These are phyloP conservation scores for Vickermania spadyakhi DNA, from an alignment of 208 protist genomes.

Conservation along the genomic window DNA sequence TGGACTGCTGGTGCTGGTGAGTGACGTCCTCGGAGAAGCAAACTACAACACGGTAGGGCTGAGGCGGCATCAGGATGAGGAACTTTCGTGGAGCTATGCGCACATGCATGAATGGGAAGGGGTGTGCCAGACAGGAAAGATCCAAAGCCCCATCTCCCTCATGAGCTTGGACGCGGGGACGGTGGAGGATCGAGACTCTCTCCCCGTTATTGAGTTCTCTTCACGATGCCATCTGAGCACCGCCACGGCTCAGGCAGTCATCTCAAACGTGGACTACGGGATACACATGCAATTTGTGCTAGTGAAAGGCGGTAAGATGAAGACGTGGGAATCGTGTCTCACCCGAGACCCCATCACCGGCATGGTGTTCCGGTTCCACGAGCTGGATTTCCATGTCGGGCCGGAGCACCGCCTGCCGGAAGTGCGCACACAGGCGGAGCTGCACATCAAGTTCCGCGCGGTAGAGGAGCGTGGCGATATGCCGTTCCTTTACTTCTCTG, in stretches of 20 bases:
- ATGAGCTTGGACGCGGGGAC: conserved; percentile 33
- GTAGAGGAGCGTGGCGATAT: conserved; percentile 9
- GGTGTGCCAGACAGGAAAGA: conserved; percentile 33
- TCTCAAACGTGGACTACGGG: conserved; percentile 39
- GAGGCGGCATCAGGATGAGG: conserved; percentile 4
- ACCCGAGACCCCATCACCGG: conserved; percentile 1
- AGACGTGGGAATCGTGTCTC: conserved; percentile 40
- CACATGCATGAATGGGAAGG: conserved; percentile 34
- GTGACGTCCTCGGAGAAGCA: conserved; percentile 17
- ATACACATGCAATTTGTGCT: conserved; percentile 33
- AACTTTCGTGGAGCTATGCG: conserved; percentile 24
- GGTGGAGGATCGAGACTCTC: conserved; percentile 16
- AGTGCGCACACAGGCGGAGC: conserved; percentile 44
- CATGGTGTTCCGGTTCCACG: conserved; percentile 32
- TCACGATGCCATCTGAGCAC: conserved; percentile 33
- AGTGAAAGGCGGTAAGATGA: conserved; percentile 30
- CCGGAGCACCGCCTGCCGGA: conserved; percentile 53
- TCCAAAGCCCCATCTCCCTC: conserved; percentile 71
- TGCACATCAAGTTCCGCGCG: conserved; percentile 49
- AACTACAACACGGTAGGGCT: conserved; percentile 53
- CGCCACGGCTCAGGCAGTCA: conserved; percentile 37
- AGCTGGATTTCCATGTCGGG: conserved; percentile 53
- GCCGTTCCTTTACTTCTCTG: conserved; percentile 31
- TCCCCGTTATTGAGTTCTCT: conserved; percentile 42
- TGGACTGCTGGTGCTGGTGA: too few species aligned